phyloP scores from a whole-genome alignment of 176 grass and related monocot genomes.

The Zoysia japonica region DNA sequence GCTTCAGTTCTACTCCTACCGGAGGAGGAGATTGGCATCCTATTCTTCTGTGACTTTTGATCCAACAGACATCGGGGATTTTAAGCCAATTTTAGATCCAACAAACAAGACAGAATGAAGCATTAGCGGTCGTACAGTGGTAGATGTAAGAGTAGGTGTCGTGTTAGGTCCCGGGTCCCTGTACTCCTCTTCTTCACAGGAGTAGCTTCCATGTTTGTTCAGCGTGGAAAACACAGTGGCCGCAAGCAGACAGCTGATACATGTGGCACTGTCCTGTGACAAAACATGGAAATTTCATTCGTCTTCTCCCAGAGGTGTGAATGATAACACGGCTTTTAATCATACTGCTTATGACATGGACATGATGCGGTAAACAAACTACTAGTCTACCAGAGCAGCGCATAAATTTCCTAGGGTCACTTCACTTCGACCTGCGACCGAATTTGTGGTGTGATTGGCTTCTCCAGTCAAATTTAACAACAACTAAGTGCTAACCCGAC shows the following conservation, averaged over 20 bases:
- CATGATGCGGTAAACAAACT: constrained; percentile 7
- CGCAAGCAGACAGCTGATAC: constrained; percentile 29
- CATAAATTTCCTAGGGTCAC: constrained; percentile 33
- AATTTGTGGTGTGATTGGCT: constrained; percentile 23
- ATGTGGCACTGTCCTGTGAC: constrained; percentile 21
- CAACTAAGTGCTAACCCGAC: constrained; percentile 7
- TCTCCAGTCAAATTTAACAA: constrained; percentile 44
- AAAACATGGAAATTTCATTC: constrained; percentile 15
- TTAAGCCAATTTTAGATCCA: background rate
- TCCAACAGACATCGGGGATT: background rate
- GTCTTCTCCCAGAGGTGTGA: background rate
- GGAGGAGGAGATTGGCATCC: background rate
- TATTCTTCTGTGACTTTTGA: constrained; percentile 9
- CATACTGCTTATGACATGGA: constrained; percentile 40
- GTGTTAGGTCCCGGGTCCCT: constrained; percentile 45
- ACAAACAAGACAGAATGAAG: background rate
- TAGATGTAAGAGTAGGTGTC: constrained; percentile 31
- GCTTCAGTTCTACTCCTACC: background rate
- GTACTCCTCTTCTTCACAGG: constrained; percentile 28
- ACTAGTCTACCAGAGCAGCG: background rate
- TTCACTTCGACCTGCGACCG: constrained; percentile 5
- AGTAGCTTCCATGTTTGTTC: constrained; percentile 32
- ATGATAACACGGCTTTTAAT: constrained; percentile 7
- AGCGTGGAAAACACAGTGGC: constrained; percentile 38
- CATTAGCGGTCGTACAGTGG: constrained; percentile 16